Evolutionary conservation across 805 yeast genomes (phyloP), one percentile per base, ranked within the genome.

Genomic region (Debaryomyces maramus): DNA sequence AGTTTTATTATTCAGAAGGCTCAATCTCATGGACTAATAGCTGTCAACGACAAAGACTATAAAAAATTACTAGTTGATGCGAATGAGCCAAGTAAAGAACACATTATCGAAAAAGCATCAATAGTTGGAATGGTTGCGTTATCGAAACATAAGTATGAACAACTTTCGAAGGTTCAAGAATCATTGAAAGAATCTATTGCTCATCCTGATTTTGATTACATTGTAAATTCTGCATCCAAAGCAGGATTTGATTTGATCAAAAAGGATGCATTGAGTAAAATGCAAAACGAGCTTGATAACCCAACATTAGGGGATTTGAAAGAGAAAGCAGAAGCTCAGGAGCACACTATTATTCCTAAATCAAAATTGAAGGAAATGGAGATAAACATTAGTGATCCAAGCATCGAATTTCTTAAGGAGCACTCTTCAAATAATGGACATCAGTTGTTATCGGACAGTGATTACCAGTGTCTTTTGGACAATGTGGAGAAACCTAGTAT

Each of bases 61-160:
- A 36, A 39, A 3, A 26, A 41, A 21, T 24, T 46, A 1, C 6
- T 19, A n/a, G 26, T 47, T 34, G 40, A 45, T n/a, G 45, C 40
- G 2, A 35, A 47, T 32, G 33, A 41, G 8, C 46, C 50, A 18
- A 23, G 42, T 13, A 40, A 43, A 19, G 53, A 50, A 13, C 48
- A 44, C 8, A 35, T 57, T 11, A 40, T 37, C 1, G 32, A 43
- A n/a, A 48, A 50, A 39, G 63, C 68, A 16, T 38, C 44, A 16
- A 43, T 40, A 8, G 40, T 47, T 21, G 63, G 60, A 10, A 48
- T 60, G 43, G 55, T 49, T 11, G 54, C 53, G 3, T 24, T 65
- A 2, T 44, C 41, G 10, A n/a, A 18, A 4, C 19, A 35, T 15
- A 39, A 53, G 27, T 39, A 47, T 20, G 43, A 43, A 43, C 56